Evolutionary conservation across 2,329 filamentous ascomycete genomes (phyloP).

Genomic region (Penicillium sp.): DNA sequence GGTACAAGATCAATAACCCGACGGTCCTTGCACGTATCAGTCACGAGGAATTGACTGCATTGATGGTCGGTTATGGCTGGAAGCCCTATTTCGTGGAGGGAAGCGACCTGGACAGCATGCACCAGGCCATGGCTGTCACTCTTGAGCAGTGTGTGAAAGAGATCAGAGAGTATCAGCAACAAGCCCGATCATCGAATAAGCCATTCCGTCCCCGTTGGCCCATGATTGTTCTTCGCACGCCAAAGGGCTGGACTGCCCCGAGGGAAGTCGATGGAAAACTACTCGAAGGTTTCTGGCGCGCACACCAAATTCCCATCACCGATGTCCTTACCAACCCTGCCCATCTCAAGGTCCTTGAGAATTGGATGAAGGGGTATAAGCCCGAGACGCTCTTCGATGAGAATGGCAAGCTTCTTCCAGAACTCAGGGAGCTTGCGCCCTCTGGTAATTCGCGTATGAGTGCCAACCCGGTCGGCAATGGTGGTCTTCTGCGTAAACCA

Average conservation of each 20-base stretch:
- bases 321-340: conserved; percentile 65
- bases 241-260: conserved; percentile 79
- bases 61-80: conserved; percentile 76
- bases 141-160: conserved; percentile 70
- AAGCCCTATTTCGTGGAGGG: conserved; percentile 79
- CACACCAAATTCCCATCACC: conserved; percentile 75
- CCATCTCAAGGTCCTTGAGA: conserved; percentile 68
- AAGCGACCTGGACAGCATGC: conserved; percentile 71
- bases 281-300: conserved; percentile 74
- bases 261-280: conserved; percentile 69
- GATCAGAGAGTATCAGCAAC: conserved; percentile 68
- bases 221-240: conserved; percentile 74
- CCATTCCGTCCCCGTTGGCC: conserved; percentile 73
- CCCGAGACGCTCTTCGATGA: conserved; percentile 70
- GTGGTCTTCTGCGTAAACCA: conserved; percentile 66
- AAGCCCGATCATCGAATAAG: conserved; percentile 69
- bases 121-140: conserved; percentile 78
- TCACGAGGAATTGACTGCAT: conserved; percentile 68
- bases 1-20: conserved; percentile 84
- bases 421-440: conserved; percentile 66
- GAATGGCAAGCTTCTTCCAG: conserved; percentile 61
- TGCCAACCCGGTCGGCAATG: conserved; percentile 74
- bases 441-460: conserved; percentile 69
- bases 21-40: conserved; percentile 71
- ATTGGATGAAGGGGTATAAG: conserved; percentile 76